Conservation (phyloP, 2,329 filamentous ascomycete species). For the Colletotrichum cordylinicola region DNA sequence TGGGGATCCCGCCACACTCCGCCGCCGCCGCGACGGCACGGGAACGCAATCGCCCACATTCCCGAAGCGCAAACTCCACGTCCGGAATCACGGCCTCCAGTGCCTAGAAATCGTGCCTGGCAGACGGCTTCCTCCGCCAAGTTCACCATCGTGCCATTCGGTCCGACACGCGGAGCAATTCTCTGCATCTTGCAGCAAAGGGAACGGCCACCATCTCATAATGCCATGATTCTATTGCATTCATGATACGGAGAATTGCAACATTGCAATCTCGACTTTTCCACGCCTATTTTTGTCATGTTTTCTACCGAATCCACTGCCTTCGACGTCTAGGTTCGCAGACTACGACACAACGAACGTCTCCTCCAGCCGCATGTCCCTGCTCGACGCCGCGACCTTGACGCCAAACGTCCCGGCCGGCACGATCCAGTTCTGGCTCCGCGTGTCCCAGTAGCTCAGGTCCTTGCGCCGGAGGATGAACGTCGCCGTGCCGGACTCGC, state of each 20-base stretch:
- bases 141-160: neutral
- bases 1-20: neutral
- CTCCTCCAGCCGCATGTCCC: conserved; percentile 48
- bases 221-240: neutral
- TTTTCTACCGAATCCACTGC: neutral
- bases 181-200: neutral
- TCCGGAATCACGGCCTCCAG: neutral
- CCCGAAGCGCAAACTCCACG: neutral
- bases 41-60: conserved; percentile 4
- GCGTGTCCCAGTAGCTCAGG: conserved; percentile 70
- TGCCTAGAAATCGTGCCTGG: neutral
- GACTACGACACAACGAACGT: conserved; percentile 1
- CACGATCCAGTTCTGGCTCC: conserved; percentile 64
- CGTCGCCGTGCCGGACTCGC: conserved; percentile 52
- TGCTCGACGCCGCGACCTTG: conserved; percentile 50
- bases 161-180: neutral
- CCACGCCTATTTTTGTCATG: neutral
- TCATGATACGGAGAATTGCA: neutral
- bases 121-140: neutral
- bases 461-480: conserved; percentile 66
- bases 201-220: neutral
- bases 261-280: neutral
- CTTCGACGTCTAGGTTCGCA: no score
- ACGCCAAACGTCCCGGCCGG: conserved; percentile 49
- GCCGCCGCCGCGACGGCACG: neutral